A percentile compares a stretch with the other conserved stretches of the same genome.
Evolutionary conservation across 176 grass and related monocot species (phyloP).

Genomic region (Phoenix dactylifera): DNA sequence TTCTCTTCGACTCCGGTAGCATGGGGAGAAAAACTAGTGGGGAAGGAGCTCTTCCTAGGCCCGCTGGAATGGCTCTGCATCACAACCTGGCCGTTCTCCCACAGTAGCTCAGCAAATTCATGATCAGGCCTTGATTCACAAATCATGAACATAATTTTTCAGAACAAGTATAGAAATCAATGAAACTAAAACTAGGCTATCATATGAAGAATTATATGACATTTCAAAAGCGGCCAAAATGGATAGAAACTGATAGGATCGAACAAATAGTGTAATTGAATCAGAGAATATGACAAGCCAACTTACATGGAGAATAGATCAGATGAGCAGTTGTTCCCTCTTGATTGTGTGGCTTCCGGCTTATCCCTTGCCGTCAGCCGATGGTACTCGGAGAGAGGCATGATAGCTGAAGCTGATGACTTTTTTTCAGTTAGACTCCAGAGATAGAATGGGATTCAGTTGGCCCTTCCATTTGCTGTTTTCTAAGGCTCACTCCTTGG

Average conservation of each 20-base stretch:
- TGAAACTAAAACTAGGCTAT: no score
- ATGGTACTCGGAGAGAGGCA: neutral
- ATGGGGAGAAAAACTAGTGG: neutral
- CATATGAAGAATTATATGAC: no score
- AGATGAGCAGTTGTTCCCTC: constrained; percentile 4
- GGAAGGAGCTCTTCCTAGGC: constrained; percentile 1
- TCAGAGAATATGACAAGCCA: neutral
- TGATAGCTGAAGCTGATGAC: no score
- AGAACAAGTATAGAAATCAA: no score
- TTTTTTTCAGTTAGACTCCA: no score
- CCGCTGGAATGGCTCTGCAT: constrained; percentile 14
- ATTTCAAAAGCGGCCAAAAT: no score
- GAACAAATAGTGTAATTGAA: neutral
- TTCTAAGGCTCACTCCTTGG: no score
- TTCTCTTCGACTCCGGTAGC: neutral
- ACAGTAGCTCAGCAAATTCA: constrained; percentile 32
- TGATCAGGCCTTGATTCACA: constrained; percentile 14
- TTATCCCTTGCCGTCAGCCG: neutral
- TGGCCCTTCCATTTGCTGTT: no score
- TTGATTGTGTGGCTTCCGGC: constrained; percentile 1
- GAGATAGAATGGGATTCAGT: no score
- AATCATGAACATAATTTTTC: neutral
- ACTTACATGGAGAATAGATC: constrained; percentile 15
- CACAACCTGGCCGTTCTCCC: constrained; percentile 44
- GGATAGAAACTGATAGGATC: no score